phyloP scores from a whole-genome alignment of 352 stramenopile genomes.

The Globisporangium uncinulatum region DNA sequence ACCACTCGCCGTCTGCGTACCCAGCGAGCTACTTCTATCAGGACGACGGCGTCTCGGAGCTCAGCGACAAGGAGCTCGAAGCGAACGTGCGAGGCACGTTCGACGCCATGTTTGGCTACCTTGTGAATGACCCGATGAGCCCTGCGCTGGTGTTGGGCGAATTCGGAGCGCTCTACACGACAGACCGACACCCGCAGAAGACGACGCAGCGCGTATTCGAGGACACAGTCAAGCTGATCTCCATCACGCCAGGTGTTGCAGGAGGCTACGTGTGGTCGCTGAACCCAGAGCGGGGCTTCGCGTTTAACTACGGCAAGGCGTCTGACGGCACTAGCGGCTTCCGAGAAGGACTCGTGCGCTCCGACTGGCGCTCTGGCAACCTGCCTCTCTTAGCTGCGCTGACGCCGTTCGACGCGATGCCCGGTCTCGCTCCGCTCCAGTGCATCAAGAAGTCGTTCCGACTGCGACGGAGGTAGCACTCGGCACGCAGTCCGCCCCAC shows the following conservation, averaged over 20 bases:
- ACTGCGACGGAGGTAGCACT: constrained; percentile 4
- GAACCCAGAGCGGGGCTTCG: constrained; percentile 63
- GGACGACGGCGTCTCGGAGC: constrained; percentile 26
- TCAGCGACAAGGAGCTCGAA: constrained; percentile 35
- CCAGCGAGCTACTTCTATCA: constrained; percentile 55
- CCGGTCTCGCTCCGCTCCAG: constrained; percentile 38
- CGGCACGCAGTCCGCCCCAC: not conserved
- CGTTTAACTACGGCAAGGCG: constrained; percentile 50
- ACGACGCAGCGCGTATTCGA: constrained; percentile 58
- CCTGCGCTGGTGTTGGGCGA: constrained; percentile 56
- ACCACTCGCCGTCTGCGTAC: constrained; percentile 61
- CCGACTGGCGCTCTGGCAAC: constrained; percentile 62
- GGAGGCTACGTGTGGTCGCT: constrained; percentile 73
- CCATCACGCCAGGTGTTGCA: constrained; percentile 27
- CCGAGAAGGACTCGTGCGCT: constrained; percentile 38
- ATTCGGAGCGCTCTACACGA: constrained; percentile 61
- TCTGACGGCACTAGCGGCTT: constrained; percentile 22
- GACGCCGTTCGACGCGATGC: constrained; percentile 40
- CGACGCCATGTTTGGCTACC: constrained; percentile 65
- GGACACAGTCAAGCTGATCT: constrained; percentile 56
- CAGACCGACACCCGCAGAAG: constrained; percentile 42
- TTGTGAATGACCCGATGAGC: constrained; percentile 30
- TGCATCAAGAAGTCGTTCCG: constrained; percentile 30
- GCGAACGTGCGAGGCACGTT: constrained; percentile 40
- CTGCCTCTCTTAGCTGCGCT: constrained; percentile 36